A percentile compares a stretch with the other conserved stretches of the same genome.
These are phyloP conservation scores for Chloranthus sessilifolius DNA, from an alignment of 164 flowering plant species.

Conservation along the genomic window DNA sequence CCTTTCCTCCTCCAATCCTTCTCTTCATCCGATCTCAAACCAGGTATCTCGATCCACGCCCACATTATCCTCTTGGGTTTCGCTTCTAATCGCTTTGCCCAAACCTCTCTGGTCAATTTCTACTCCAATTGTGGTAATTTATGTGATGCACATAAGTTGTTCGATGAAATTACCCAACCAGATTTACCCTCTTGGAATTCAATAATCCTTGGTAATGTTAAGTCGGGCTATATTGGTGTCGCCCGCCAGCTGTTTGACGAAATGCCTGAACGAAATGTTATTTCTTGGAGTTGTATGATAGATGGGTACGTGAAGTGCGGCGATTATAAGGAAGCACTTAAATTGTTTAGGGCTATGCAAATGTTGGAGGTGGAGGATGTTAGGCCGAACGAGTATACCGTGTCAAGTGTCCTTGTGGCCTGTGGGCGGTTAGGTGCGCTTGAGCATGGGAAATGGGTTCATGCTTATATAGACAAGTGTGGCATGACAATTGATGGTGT, in stretches of 20 bases:
- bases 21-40: slow-evolving; percentile 16
- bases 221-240: slow-evolving; percentile 12
- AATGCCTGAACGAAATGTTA: slow-evolving; percentile 32
- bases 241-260: slow-evolving; percentile 27
- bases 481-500: slow-evolving; percentile 23
- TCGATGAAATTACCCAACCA: slow-evolving; percentile 25
- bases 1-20: slow-evolving; percentile 31
- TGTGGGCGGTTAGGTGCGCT: slow-evolving; percentile 32
- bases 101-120: slow-evolving; percentile 26
- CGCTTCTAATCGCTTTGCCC: slow-evolving; percentile 17
- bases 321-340: slow-evolving; percentile 21
- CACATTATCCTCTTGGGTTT: slow-evolving; percentile 18
- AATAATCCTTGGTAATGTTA: slow-evolving; percentile 18
- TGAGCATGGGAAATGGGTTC: slow-evolving; percentile 33
- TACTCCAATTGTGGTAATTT: slow-evolving; percentile 24
- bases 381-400: slow-evolving; percentile 28
- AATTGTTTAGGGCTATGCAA: slow-evolving; percentile 32
- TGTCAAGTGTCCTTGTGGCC: slow-evolving; percentile 27
- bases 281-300: slow-evolving; percentile 40
- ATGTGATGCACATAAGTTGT: slow-evolving; percentile 20
- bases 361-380: slow-evolving; percentile 4
- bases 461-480: slow-evolving; percentile 27
- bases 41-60: slow-evolving; percentile 19
- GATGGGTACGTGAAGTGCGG: slow-evolving; percentile 29
- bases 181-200: slow-evolving; percentile 37